phyloP scores from a whole-genome alignment of 1,139 yeast species.

The Lodderomyces pseudojiufengensis region DNA sequence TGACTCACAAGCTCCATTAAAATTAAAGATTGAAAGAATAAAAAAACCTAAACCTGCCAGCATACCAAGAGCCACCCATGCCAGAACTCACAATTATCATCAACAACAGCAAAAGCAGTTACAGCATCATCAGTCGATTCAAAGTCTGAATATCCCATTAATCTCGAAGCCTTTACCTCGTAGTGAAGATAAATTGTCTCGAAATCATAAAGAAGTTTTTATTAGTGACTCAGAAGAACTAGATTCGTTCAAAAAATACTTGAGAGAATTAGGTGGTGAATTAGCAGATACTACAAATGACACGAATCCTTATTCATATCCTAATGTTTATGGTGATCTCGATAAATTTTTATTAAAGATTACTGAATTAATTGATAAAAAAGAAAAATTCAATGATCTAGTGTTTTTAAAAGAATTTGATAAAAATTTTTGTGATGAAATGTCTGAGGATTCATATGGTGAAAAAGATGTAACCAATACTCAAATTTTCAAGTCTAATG shows the following conservation, averaged over 20 bases:
- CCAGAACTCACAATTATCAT: not conserved
- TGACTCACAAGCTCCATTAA: conserved; percentile 2
- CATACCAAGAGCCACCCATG: not conserved
- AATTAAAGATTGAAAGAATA: not conserved
- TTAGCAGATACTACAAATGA: not conserved
- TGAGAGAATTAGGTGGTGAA: conserved; percentile 9
- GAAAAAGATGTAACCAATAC: conserved; percentile 6
- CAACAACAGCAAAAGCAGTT: conserved; percentile 8
- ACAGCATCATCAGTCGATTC: conserved; percentile 7
- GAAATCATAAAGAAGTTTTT: too few species aligned
- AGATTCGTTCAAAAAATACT: conserved; percentile 1
- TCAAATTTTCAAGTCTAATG: conserved; percentile 18
- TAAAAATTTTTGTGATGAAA: conserved; percentile 27
- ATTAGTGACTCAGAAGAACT: conserved; percentile 1
- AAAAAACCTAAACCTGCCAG: conserved; percentile 1
- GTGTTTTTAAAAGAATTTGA: conserved; percentile 39
- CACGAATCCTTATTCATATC: conserved; percentile 14
- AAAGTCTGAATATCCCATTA: too few species aligned
- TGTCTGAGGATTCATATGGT: conserved; percentile 16
- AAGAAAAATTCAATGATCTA: conserved; percentile 25
- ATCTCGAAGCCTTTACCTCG: conserved; percentile 3
- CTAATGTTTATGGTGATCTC: conserved; percentile 37
- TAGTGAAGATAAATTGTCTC: not conserved
- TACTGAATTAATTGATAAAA: conserved; percentile 18
- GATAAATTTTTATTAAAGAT: conserved; percentile 31